A percentile compares a stretch with the other conserved stretches of the same genome.
These are phyloP conservation scores for Epichloe hybrida DNA, from an alignment of 2,329 filamentous ascomycete species.

Conservation along the genomic window DNA sequence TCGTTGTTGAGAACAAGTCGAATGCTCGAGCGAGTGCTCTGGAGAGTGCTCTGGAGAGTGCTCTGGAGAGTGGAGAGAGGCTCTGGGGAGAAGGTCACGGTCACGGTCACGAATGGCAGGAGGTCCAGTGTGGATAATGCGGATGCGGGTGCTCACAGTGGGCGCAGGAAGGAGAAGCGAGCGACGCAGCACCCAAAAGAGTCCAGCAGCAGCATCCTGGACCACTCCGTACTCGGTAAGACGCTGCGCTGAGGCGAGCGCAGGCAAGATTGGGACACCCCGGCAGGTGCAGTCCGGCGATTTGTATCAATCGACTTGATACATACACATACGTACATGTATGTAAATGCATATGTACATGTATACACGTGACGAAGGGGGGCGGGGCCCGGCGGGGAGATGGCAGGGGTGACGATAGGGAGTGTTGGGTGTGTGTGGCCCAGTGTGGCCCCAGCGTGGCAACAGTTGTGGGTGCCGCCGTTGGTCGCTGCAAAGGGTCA, in stretches of 20 bases:
- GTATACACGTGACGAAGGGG: neutral
- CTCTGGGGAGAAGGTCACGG: neutral
- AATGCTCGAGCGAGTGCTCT: neutral
- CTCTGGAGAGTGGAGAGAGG: neutral
- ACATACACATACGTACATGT: too few species aligned
- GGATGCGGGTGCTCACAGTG: neutral
- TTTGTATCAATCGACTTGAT: too few species aligned
- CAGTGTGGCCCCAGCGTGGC: neutral
- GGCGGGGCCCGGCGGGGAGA: neutral
- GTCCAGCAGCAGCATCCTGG: neutral
- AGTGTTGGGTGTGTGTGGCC: neutral
- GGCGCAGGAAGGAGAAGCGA: too few species aligned
- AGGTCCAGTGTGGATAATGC: constrained; percentile 4
- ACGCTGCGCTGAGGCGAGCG: too few species aligned
- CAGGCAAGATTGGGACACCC: neutral
- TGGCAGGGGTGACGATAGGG: neutral
- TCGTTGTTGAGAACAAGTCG: neutral
- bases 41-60: too few species aligned
- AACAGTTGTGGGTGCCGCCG: neutral
- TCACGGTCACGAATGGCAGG: neutral
- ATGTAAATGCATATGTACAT: too few species aligned
- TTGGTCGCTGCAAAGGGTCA: neutral
- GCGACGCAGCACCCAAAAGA: neutral
- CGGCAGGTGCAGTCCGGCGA: neutral
- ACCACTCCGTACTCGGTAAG: too few species aligned